phyloP scores from a whole-genome alignment of 192 early-diverging fungal genomes.

The Haplosporangium gracile region DNA sequence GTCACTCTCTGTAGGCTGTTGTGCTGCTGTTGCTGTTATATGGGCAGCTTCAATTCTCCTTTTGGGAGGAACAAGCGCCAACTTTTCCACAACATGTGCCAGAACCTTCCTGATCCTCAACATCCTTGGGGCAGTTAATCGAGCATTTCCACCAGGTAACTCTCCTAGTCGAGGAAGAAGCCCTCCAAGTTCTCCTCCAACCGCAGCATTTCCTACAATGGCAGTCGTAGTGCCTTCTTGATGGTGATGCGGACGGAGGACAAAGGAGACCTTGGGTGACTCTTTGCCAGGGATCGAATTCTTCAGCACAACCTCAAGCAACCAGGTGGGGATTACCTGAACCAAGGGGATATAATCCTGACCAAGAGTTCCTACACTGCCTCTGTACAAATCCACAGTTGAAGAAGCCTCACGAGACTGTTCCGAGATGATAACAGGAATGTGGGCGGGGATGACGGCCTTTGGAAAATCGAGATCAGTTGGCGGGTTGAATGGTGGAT shows the following conservation, averaged over 20 bases:
- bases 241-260: constrained; percentile 74
- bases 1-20: not conserved
- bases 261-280: constrained; percentile 85
- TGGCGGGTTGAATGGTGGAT: constrained; percentile 59
- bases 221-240: constrained; percentile 56
- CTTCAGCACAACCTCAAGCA: constrained; percentile 84
- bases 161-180: constrained; percentile 29
- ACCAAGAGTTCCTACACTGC: constrained; percentile 68
- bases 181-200: constrained; percentile 2
- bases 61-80: constrained; percentile 63
- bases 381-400: constrained; percentile 79
- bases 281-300: constrained; percentile 81
- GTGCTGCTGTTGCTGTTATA: not conserved
- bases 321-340: constrained; percentile 86
- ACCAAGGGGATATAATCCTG: constrained; percentile 68
- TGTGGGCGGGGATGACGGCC: constrained; percentile 71
- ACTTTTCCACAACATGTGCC: constrained; percentile 86
- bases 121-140: constrained; percentile 90
- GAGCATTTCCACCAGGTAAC: constrained; percentile 65
- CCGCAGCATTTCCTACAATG: not conserved
- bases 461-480: constrained; percentile 71
- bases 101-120: constrained; percentile 89
- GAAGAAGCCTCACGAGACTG: constrained; percentile 80
- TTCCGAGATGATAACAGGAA: constrained; percentile 81
- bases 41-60: not conserved